These are phyloP conservation scores for Stylosanthes scabra DNA, from an alignment of 331 rosid genomes.

Conservation along the genomic window DNA sequence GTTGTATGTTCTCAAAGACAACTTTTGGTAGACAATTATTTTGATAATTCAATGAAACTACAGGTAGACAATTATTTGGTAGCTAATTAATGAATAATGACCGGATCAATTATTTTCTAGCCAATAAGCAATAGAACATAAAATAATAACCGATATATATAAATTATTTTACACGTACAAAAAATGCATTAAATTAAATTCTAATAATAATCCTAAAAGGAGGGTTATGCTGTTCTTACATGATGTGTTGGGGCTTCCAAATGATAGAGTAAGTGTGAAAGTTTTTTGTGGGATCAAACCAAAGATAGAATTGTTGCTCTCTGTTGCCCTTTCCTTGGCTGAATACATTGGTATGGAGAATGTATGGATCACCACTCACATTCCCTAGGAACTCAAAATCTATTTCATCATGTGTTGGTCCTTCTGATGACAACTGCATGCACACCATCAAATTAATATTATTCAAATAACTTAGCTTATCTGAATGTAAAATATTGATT, in stretches of 20 bases:
- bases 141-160: too few relatives aligned
- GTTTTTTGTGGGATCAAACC: conserved; percentile 90
- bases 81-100: too few relatives aligned
- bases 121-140: too few relatives aligned
- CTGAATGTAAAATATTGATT: too few relatives aligned
- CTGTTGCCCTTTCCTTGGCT: conserved; percentile 80
- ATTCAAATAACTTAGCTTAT: too few relatives aligned
- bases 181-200: too few relatives aligned
- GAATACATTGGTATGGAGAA: conserved; percentile 81
- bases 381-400: conserved; percentile 91
- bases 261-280: conserved; percentile 90
- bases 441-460: conserved; percentile 34
- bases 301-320: conserved; percentile 84
- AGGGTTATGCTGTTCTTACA: conserved; percentile 45
- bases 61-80: too few relatives aligned
- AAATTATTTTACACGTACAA: too few relatives aligned
- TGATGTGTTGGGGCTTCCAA: conserved; percentile 83
- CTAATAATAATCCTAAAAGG: not conserved
- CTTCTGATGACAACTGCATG: conserved; percentile 92
- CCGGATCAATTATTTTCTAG: too few relatives aligned
- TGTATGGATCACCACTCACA: conserved; percentile 76
- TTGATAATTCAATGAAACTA: too few relatives aligned
- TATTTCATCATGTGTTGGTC: conserved; percentile 82
- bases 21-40: too few relatives aligned
- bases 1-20: too few relatives aligned